Evolutionary conservation across 2,329 filamentous ascomycete species (phyloP), one percentile per base, ranked within the genome.

Genomic region (Verticillium albo-atrum): DNA sequence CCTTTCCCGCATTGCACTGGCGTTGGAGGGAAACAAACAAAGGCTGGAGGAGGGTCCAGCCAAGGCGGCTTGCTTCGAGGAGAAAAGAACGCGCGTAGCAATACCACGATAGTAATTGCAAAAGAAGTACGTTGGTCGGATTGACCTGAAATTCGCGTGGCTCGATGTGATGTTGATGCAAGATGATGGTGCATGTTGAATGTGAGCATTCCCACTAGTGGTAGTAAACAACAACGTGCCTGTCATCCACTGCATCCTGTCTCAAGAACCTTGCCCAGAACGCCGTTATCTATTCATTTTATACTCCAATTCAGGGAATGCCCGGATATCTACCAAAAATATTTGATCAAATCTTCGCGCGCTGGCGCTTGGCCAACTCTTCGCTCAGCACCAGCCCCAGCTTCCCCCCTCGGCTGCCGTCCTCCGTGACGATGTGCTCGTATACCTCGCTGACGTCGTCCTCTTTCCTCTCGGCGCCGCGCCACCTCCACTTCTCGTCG

Each of bases 401-500:
- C 54, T 66, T 65, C 0, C 82, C 81, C 2, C 81, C 81, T 50
- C 83, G 72, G 56, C 77, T 83, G 3, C 82, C 82, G 61, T 86
- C 83, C 61, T 82, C 76, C 0, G 81, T 85, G 28, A 76, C 70
- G 17, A 84, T 67, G 2, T 72, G 71, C 28, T 65, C 68, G 53
- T 76, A 77, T 35, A 69, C 68, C 28, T 64, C 66, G 42, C 75
- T 76, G 34, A 68, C 70, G 30, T 76, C 71, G 60, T 75, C 60
- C 58, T 70, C 64, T 61, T 68, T 64, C 52, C 83, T 82, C 58
- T 78, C 77, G 25, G 7, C 28, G 17, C 55, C 55, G 79, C 86
- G 92, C 79, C 88, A 90, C 30, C 80, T 79, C 83, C 83, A 86
- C 67, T 85, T 85, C 2, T 74, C 69, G 37, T 75, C 75, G 65